A percentile compares a stretch with the other conserved stretches of the same genome.
Conservation (phyloP, 2,329 filamentous ascomycete species). For the Pezicula radicicola region DNA sequence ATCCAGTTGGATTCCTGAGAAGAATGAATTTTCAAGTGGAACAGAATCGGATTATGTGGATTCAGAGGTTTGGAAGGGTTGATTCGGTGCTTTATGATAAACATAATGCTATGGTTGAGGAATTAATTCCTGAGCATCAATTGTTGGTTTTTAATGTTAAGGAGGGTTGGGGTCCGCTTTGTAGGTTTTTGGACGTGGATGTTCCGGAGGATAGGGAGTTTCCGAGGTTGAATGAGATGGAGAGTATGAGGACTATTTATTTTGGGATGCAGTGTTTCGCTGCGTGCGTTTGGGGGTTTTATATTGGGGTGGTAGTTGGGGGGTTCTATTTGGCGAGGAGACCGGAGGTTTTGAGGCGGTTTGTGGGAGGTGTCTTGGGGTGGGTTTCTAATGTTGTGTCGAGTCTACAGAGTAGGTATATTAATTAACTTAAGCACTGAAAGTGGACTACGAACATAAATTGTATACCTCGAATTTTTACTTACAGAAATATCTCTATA, state of each 20-base stretch:
- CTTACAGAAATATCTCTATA: too few species aligned
- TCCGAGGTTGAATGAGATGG: constrained; percentile 11
- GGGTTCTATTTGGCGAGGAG: background rate
- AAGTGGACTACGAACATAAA: background rate
- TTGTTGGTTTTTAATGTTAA: constrained; percentile 10
- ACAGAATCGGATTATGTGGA: background rate
- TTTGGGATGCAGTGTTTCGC: background rate
- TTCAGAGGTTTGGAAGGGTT: background rate
- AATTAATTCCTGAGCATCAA: background rate
- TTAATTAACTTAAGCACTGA: background rate
- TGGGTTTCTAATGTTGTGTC: background rate
- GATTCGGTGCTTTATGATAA: constrained; percentile 2
- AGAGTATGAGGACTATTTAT: background rate
- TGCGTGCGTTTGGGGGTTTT: background rate
- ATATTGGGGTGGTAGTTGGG: background rate
- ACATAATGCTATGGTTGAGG: constrained; percentile 8
- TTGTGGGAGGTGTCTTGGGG: background rate
- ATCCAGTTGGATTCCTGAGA: background rate
- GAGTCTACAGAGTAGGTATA: background rate
- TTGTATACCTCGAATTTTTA: too few species aligned
- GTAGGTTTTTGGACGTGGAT: constrained; percentile 8
- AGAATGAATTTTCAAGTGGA: background rate
- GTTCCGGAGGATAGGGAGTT: constrained; percentile 3
- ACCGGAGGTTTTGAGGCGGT: background rate
- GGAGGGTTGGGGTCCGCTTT: constrained; percentile 12